These are phyloP conservation scores for Russula lepida DNA, from an alignment of 768 basidiomycete species.

Conservation along the genomic window DNA sequence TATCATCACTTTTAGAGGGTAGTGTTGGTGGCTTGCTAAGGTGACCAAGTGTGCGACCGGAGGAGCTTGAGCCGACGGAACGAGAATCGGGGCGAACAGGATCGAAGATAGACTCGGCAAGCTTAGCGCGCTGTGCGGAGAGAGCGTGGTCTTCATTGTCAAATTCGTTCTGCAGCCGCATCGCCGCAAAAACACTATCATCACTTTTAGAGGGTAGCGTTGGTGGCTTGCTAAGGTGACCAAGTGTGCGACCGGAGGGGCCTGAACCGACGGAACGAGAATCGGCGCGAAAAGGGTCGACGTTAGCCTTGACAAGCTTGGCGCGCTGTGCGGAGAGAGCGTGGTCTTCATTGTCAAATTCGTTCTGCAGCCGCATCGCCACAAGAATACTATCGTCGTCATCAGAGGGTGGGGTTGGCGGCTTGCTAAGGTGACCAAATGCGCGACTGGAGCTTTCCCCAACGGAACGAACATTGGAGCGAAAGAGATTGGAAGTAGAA, in stretches of 20 bases:
- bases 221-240: background rate
- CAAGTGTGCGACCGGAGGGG: too few species aligned
- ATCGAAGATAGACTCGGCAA: background rate
- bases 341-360: conserved; percentile 36
- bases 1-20: conserved; percentile 19
- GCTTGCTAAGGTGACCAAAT: background rate
- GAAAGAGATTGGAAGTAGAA: background rate
- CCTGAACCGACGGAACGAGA: background rate
- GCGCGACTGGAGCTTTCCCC: background rate
- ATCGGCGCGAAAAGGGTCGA: background rate
- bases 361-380: conserved; percentile 30
- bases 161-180: conserved; percentile 31
- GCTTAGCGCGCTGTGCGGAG: conserved; percentile 31
- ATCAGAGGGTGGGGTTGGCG: conserved; percentile 10
- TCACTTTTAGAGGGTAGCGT: conserved; percentile 15
- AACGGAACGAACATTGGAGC: background rate
- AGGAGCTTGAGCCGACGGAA: background rate
- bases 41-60: background rate
- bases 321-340: conserved; percentile 32
- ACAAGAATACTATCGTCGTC: conserved; percentile 19
- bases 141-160: conserved; percentile 37
- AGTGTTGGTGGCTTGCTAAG: background rate
- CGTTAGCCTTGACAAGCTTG: too few species aligned
- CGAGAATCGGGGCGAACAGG: background rate
- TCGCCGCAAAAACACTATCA: conserved; percentile 24